A percentile compares a stretch with the other conserved stretches of the same genome.
These are phyloP conservation scores for Tolypocladium tundrense DNA, from an alignment of 2,329 filamentous ascomycete species.

Conservation along the genomic window DNA sequence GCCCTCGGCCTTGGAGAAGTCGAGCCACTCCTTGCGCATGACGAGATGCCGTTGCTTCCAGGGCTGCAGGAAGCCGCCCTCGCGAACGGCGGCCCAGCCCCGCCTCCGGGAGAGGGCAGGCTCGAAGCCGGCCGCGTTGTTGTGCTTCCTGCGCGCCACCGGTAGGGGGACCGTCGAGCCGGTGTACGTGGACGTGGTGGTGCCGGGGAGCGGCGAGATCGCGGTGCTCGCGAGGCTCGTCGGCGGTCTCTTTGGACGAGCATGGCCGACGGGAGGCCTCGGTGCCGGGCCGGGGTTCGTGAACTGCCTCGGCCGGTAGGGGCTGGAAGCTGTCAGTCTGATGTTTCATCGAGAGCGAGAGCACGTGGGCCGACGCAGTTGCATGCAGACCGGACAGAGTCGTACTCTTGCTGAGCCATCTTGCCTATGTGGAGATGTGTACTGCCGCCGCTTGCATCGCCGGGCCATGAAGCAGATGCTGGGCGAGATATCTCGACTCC, in stretches of 20 bases:
- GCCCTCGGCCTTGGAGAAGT: conserved; percentile 87
- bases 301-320: conserved; percentile 43
- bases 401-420: neutral
- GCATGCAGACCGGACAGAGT: neutral
- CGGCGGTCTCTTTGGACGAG: conserved; percentile 68
- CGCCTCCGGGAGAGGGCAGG: conserved; percentile 69
- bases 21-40: conserved; percentile 82
- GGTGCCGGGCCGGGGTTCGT: conserved; percentile 97
- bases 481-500: neutral
- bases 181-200: conserved; percentile 56
- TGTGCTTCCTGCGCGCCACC: conserved; percentile 52
- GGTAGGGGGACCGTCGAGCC: conserved; percentile 64
- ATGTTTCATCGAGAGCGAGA: neutral
- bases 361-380: neutral
- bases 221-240: conserved; percentile 66
- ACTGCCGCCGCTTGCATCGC: neutral
- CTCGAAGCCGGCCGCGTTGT: conserved; percentile 51
- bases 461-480: neutral
- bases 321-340: neutral
- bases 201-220: no score
- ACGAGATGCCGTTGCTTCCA: conserved; percentile 93
- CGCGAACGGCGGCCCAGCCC: conserved; percentile 77
- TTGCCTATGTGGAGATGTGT: neutral
- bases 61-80: conserved; percentile 73
- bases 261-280: conserved; percentile 74